Percentiles rank a stretch among this genome's conserved stretches.
These are phyloP conservation scores for Basidiobolus heterosporus DNA, from an alignment of 371 early-diverging fungal genomes.

Conservation along the genomic window DNA sequence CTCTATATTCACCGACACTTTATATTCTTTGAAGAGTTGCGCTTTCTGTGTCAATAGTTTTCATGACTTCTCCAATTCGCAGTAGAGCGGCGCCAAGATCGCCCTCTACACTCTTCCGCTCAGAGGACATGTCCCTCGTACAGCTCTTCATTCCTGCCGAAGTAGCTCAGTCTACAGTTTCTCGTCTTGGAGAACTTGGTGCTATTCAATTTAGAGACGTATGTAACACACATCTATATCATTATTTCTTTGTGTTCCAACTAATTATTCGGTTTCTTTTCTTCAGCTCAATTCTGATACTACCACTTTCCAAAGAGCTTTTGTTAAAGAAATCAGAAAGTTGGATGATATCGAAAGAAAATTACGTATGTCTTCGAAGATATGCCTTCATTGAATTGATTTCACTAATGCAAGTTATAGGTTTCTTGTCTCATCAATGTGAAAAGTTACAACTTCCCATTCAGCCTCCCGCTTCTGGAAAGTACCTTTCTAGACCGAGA, in stretches of 20 bases:
- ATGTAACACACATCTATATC: conserved; percentile 7
- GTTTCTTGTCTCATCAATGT: conserved; percentile 67
- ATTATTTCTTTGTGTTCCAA: background rate
- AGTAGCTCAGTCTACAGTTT: conserved; percentile 78
- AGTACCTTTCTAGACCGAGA: conserved; percentile 43
- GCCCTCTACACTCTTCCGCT: conserved; percentile 54
- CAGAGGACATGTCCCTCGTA: conserved; percentile 91
- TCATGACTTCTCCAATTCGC: too few species aligned
- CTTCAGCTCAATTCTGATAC: conserved; percentile 73
- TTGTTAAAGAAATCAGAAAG: conserved; percentile 78
- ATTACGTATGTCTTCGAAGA: conserved; percentile 42
- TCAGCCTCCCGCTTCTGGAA: conserved; percentile 32
- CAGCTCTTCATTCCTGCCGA: conserved; percentile 93
- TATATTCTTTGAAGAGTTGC: too few species aligned
- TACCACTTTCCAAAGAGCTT: conserved; percentile 93
- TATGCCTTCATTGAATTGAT: conserved; percentile 1
- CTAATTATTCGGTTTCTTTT: background rate
- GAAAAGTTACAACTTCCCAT: conserved; percentile 59
- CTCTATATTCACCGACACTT: too few species aligned
- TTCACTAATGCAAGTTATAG: conserved; percentile 12
- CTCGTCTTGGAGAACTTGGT: conserved; percentile 89
- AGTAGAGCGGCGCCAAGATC: too few species aligned
- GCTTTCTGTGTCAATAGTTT: too few species aligned
- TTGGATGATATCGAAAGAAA: conserved; percentile 88
- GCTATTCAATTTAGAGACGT: conserved; percentile 89